Conservation (phyloP, 768 basidiomycete genomes). For the Rhodotorula kratochvilovae region DNA sequence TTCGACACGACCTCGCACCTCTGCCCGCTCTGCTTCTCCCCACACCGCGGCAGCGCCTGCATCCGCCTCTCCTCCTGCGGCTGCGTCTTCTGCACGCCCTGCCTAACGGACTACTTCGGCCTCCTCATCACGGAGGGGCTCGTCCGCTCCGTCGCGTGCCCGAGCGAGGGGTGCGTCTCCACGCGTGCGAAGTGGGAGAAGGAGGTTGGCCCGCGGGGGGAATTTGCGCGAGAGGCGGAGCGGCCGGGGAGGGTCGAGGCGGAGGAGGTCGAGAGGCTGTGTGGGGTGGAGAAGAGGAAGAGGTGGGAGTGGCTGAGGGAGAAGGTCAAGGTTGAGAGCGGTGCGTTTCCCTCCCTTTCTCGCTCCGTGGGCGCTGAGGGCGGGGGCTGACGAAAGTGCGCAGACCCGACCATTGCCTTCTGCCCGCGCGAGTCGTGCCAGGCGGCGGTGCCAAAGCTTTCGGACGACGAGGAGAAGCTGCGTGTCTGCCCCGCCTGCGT, state of each 20-base stretch:
- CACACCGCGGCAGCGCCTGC: conserved; percentile 7
- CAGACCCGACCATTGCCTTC: conserved; percentile 40
- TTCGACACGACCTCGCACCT: conserved; percentile 8
- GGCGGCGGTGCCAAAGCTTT: conserved; percentile 32
- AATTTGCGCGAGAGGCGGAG: not conserved
- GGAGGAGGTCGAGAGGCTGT: conserved; percentile 35
- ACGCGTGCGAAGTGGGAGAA: conserved; percentile 28
- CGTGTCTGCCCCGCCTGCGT: conserved; percentile 28
- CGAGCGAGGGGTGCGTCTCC: conserved; percentile 32
- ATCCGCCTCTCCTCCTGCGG: conserved; percentile 15
- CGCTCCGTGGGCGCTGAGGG: not conserved
- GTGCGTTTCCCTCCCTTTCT: conserved; percentile 14
- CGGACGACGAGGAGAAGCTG: conserved; percentile 40
- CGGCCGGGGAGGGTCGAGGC: conserved; percentile 9
- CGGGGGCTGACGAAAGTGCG: not conserved
- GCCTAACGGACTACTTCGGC: conserved; percentile 38
- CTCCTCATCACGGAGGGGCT: conserved; percentile 43
- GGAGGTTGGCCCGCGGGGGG: not conserved
- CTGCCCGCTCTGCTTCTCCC: conserved; percentile 29
- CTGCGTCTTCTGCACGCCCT: conserved; percentile 36
- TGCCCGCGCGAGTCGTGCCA: conserved; percentile 40
- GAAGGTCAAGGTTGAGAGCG: conserved; percentile 41
- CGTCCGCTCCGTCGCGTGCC: conserved; percentile 38
- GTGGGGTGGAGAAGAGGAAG: conserved; percentile 29
- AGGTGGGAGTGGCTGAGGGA: conserved; percentile 40